Conservation (phyloP, 1,284 basidiomycete genomes). For the Neolentinus lepideus region DNA sequence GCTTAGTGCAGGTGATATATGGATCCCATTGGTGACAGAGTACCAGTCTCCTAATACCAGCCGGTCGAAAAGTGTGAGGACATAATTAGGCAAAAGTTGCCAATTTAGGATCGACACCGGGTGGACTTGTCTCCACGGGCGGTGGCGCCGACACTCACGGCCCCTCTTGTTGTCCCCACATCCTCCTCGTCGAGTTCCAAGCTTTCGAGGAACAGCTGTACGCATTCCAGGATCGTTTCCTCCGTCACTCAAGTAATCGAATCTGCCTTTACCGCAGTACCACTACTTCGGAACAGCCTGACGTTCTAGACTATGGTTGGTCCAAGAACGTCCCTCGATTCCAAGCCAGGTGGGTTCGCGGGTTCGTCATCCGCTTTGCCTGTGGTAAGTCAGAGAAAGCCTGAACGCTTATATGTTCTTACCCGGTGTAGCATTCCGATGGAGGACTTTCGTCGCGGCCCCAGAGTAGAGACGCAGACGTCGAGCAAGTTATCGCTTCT, state of each 20-base stretch:
- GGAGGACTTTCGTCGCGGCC: slow-evolving; percentile 30
- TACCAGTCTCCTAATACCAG: too few species aligned
- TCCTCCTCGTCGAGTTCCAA: too few species aligned
- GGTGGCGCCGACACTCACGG: too few species aligned
- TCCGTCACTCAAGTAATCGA: not conserved
- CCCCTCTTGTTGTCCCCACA: too few species aligned
- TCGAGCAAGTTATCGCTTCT: slow-evolving; percentile 33
- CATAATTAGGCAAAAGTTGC: too few species aligned
- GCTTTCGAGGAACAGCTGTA: too few species aligned
- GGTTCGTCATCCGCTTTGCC: not conserved
- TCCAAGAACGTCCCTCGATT: not conserved
- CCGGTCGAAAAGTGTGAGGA: too few species aligned
- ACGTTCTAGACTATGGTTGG: not conserved
- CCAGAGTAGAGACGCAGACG: slow-evolving; percentile 25
- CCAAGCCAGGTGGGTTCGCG: not conserved
- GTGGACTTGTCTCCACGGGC: too few species aligned
- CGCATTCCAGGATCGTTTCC: too few species aligned
- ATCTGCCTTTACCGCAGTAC: not conserved
- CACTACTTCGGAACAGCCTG: not conserved
- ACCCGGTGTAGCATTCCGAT: slow-evolving; percentile 27
- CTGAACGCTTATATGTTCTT: not conserved
- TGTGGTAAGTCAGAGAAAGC: not conserved
- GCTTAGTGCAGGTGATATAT: too few species aligned
- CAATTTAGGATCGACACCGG: too few species aligned
- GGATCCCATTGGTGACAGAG: too few species aligned